Evolutionary conservation across 352 stramenopile genomes (phyloP).

Genomic region (Pythium dissotocum): DNA sequence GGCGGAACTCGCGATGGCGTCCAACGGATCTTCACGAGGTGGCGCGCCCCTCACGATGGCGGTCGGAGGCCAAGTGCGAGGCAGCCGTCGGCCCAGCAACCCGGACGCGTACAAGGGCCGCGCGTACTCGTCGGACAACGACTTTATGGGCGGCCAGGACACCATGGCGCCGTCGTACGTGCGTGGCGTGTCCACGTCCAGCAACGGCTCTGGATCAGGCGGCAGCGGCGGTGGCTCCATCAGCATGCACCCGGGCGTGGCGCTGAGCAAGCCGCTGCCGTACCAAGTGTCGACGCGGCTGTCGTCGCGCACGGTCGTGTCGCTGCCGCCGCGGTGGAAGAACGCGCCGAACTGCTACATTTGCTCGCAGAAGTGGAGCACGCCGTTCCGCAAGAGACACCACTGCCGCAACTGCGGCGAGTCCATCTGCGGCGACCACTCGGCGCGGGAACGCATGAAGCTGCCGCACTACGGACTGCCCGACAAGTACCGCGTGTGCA

Average conservation of each 20-base stretch:
- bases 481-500: slow-evolving; percentile 81
- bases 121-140: slow-evolving; percentile 70
- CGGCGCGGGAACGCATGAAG: slow-evolving; percentile 76
- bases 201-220: slow-evolving; percentile 19
- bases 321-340: slow-evolving; percentile 80
- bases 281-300: slow-evolving; percentile 45
- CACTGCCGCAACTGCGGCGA: slow-evolving; percentile 88
- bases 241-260: slow-evolving; percentile 4
- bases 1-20: slow-evolving; percentile 7
- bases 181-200: slow-evolving; percentile 29
- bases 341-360: slow-evolving; percentile 85
- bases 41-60: not conserved
- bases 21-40: not conserved
- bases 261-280: slow-evolving; percentile 31
- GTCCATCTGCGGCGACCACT: slow-evolving; percentile 86
- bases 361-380: slow-evolving; percentile 77
- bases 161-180: slow-evolving; percentile 19
- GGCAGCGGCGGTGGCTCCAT: not conserved
- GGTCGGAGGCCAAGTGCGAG: not conserved
- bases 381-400: slow-evolving; percentile 80
- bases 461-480: slow-evolving; percentile 81
- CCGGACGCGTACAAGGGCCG: slow-evolving; percentile 52
- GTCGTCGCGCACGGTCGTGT: slow-evolving; percentile 44
- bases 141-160: slow-evolving; percentile 21
- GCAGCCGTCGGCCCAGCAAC: slow-evolving; percentile 35